Evolutionary conservation across 768 basidiomycete genomes (phyloP), one percentile per base, ranked within the genome.

Genomic region (Rhodotorula kratochvilovae): DNA sequence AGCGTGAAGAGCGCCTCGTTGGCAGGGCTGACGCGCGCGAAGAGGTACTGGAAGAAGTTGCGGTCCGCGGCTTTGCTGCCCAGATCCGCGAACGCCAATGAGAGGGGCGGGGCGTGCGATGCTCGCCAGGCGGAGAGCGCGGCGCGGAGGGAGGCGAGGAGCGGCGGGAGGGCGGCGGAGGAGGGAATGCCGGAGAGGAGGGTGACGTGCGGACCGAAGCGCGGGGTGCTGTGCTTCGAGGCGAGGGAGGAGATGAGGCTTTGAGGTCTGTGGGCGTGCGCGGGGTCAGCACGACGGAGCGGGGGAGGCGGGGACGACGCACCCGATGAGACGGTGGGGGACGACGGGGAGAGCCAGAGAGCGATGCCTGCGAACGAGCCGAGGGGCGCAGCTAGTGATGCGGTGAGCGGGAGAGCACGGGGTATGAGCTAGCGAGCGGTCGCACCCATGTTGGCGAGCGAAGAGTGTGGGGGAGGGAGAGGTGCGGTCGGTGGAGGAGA

Each of bases 21-120:
- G 3, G 50, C 31, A 5, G 8, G 2, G 27, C 8, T 7, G 50
- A 73, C 29, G 5, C 35, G 11, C 23, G 42, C 55, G 51, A 69
- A 73, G 39, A 69, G 19, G 63, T 59, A 73, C 51, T 73, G 72
- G 35, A 69, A 73, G 61, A 53, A 69, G 51, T 5, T 48, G 11
- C 29, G 17, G 12, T 53, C 27, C 1, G 21, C 17, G 2, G 63
- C 63, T 3, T 60, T 45, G 10, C 63, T 56, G 3, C 63, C 71
- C 12, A 68, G 53, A 1, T 19, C 12, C 7, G 29, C 8, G 48
- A 65, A 55, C 0, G 5, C 1, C 5, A 73, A 55, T 0, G 2
- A 3, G 25, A 72, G 54, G 5, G 56, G 45, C 0, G 31, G 31
- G 10, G 13, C 10, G 19, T 33, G 48, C 0, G 48, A 2, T 2